These are phyloP conservation scores for Amanita phalloides DNA, from an alignment of 768 basidiomycete species.

Conservation along the genomic window DNA sequence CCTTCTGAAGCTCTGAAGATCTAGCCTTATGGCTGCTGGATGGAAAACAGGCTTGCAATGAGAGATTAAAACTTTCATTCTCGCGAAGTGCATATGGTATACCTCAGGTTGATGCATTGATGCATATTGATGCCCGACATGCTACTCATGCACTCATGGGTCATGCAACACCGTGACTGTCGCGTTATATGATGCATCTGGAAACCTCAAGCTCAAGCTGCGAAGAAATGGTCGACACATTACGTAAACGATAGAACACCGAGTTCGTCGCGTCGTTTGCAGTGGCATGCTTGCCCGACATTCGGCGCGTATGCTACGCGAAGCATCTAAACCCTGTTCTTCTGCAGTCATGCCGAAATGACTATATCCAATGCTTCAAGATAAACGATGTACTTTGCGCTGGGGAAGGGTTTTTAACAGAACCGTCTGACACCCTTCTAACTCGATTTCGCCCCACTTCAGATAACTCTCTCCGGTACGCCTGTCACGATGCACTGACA, in stretches of 20 bases:
- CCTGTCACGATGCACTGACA: background rate
- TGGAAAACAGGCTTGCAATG: background rate
- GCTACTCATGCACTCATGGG: no score
- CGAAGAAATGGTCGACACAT: background rate
- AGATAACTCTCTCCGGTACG: background rate
- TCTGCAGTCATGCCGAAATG: conserved; percentile 1
- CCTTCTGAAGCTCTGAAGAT: background rate
- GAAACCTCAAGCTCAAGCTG: no score
- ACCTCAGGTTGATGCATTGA: background rate
- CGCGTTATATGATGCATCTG: no score
- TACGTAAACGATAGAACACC: background rate
- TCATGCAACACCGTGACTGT: no score
- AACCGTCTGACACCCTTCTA: background rate
- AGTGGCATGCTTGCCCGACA: no score
- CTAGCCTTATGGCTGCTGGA: background rate
- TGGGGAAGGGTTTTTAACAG: conserved; percentile 1
- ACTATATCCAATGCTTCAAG: background rate
- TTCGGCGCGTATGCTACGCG: background rate
- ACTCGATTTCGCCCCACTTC: background rate
- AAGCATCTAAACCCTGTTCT: background rate
- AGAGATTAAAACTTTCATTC: background rate
- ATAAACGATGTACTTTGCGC: background rate
- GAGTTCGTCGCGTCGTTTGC: background rate
- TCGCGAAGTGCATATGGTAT: background rate
- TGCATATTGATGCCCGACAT: background rate